Evolutionary conservation across 2,329 filamentous ascomycete species (phyloP).

Genomic region (Dothideomycetes sp.): DNA sequence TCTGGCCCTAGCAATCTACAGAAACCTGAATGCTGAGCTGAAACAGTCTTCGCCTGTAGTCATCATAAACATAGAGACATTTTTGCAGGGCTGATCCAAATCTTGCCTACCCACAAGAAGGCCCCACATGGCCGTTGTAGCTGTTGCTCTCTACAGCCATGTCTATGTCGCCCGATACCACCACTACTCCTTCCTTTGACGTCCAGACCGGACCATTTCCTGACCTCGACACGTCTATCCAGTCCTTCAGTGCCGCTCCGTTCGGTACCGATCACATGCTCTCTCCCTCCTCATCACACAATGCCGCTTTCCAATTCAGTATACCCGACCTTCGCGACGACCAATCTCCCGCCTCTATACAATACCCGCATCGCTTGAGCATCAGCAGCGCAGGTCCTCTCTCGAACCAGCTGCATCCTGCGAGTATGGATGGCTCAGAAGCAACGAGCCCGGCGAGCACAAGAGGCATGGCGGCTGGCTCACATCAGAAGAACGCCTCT

Average conservation of each 20-base stretch:
- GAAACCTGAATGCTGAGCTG: no score
- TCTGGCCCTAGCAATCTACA: neutral
- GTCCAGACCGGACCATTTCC: slow-evolving; percentile 4
- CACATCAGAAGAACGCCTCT: slow-evolving; percentile 8
- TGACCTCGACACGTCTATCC: neutral
- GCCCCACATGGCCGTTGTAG: slow-evolving; percentile 13
- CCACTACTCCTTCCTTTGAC: slow-evolving; percentile 10
- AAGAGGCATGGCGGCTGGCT: neutral
- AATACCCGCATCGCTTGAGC: slow-evolving; percentile 23
- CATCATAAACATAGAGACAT: no score
- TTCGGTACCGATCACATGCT: slow-evolving; percentile 5
- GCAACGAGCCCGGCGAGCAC: slow-evolving; percentile 21
- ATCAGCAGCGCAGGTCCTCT: slow-evolving; percentile 23
- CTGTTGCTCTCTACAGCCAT: slow-evolving; percentile 10
- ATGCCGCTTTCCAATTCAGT: slow-evolving; percentile 8
- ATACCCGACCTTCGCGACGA: slow-evolving; percentile 18
- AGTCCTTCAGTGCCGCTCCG: slow-evolving; percentile 4
- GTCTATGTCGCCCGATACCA: slow-evolving; percentile 10
- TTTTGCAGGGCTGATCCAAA: no score
- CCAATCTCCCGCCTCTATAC: slow-evolving; percentile 27
- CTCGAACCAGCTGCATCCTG: slow-evolving; percentile 16
- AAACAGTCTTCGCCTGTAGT: no score
- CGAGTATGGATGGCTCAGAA: slow-evolving; percentile 23
- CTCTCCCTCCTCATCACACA: slow-evolving; percentile 4
- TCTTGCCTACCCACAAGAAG: slow-evolving; percentile 2